These are phyloP conservation scores for Solanum pinnatisectum DNA, from an alignment of 257 asterid genomes.

Conservation along the genomic window DNA sequence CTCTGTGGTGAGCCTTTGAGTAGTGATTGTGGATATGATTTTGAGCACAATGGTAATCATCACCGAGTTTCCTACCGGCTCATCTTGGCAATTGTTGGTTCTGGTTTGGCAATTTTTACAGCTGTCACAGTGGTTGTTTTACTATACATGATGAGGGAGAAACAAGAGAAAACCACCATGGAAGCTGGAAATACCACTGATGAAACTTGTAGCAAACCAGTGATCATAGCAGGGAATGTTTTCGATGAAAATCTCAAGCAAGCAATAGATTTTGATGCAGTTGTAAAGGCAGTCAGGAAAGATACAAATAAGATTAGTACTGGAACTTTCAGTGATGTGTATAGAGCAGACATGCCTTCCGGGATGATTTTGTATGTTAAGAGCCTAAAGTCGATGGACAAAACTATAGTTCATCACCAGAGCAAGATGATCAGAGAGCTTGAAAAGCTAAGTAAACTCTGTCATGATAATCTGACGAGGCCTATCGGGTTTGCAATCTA, in stretches of 20 bases:
- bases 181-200: conserved; percentile 26
- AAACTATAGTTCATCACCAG: conserved; percentile 54
- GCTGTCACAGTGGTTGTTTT: conserved; percentile 66
- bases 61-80: conserved; percentile 81
- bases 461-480: conserved; percentile 72
- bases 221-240: conserved; percentile 73
- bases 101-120: conserved; percentile 76
- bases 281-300: conserved; percentile 63
- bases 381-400: conserved; percentile 74
- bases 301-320: conserved; percentile 60
- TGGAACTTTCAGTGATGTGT: conserved; percentile 82
- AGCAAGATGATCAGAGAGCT: conserved; percentile 89
- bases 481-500: conserved; percentile 76
- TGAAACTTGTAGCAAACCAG: conserved; percentile 35
- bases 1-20: conserved; percentile 89
- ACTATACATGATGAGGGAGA: conserved; percentile 88
- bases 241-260: conserved; percentile 76
- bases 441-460: conserved; percentile 75
- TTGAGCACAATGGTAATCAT: conserved; percentile 29
- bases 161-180: conserved; percentile 62
- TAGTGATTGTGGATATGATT: conserved; percentile 41
- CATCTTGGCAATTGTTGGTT: conserved; percentile 67
- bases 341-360: conserved; percentile 93
- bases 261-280: conserved; percentile 81
- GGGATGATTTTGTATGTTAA: conserved; percentile 71